Evolutionary conservation across 2,329 filamentous ascomycete genomes (phyloP), one percentile per base, ranked within the genome.

Genomic region (Hypomyces perniciosus): DNA sequence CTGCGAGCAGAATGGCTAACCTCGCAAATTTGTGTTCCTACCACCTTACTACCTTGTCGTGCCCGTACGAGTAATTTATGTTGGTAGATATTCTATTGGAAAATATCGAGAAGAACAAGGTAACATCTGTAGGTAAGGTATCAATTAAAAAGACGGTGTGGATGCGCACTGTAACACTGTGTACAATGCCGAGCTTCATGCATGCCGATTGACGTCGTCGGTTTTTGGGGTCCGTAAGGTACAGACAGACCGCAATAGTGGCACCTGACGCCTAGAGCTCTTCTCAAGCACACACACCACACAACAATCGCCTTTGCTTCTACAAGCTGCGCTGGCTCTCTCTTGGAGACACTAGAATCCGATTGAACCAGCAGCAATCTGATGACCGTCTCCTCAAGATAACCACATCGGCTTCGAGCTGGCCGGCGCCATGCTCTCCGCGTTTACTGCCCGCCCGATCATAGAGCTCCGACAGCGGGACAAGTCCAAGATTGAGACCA

Each of bases 401-500:
- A 66, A 56, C 57, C 53, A 54, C 53, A 57, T 57, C 60, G 64
- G 62, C 62, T 61, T 60, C 57, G 71, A 68, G 73, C 72, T 73
- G 70, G 59, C 64, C 69, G 58, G 56, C 68, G 77, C 76, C 71
- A 96, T 96, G 93, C 86, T 99, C 72, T 95, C 92, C 72, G 93
- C 93, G 67, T 99, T 99, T 74, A 95, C 88, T 61, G 91, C 93
- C 75, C 88, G 89, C 65, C 88, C 91, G 57, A 92, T 99, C 68
- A 88, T 97, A 78, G 93, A 99, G 87, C 86, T 99, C 64, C 91
- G 88, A 74, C 84, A 85, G 70, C 86, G 89, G 70, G 92, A 97
- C 81, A 96, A 95, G 77, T 95, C 89, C 59, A 93, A 87, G 77
- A 96, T 99, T 72, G 93, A 99, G 73, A 93, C 89, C 45, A 89